A percentile compares a stretch with the other conserved stretches of the same genome.
Evolutionary conservation across 2,329 filamentous ascomycete species (phyloP).

Genomic region (Aspergillus cejpii): DNA sequence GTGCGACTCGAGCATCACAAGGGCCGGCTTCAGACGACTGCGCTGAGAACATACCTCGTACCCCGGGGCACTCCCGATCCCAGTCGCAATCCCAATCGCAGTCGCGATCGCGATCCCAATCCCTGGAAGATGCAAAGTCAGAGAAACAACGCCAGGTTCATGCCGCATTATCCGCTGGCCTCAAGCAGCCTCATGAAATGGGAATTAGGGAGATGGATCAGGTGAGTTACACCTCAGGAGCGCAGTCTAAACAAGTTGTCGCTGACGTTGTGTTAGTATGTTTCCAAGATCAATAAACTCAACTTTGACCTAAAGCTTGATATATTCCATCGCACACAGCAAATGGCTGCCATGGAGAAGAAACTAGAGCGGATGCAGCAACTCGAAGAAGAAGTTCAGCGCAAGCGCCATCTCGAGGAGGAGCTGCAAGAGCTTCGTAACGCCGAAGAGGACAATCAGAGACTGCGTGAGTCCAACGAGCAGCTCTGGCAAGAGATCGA

Average conservation of each 20-base stretch:
- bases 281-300: constrained; percentile 40
- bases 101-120: no score
- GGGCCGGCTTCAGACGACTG: constrained; percentile 20
- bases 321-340: constrained; percentile 37
- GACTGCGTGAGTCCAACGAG: constrained; percentile 35
- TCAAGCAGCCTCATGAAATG: constrained; percentile 37
- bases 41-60: constrained; percentile 21
- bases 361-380: constrained; percentile 35
- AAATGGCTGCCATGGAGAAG: constrained; percentile 32
- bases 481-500: constrained; percentile 34
- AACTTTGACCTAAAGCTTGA: constrained; percentile 42
- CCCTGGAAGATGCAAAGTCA: constrained; percentile 30
- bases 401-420: constrained; percentile 26
- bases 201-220: constrained; percentile 40
- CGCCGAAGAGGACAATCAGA: constrained; percentile 32
- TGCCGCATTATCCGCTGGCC: constrained; percentile 25
- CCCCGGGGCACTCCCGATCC: constrained; percentile 20
- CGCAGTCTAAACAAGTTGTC: background rate
- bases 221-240: constrained; percentile 20
- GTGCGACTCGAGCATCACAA: constrained; percentile 32
- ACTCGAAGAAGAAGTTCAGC: constrained; percentile 32
- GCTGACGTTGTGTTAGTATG: constrained; percentile 30
- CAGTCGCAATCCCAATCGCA: constrained; percentile 14
- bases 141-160: constrained; percentile 32
- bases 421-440: constrained; percentile 35